Percentiles rank a stretch among this genome's conserved stretches.
These are phyloP conservation scores for Atkinsonella hypoxylon DNA, from an alignment of 2,329 filamentous ascomycete genomes.

Conservation along the genomic window DNA sequence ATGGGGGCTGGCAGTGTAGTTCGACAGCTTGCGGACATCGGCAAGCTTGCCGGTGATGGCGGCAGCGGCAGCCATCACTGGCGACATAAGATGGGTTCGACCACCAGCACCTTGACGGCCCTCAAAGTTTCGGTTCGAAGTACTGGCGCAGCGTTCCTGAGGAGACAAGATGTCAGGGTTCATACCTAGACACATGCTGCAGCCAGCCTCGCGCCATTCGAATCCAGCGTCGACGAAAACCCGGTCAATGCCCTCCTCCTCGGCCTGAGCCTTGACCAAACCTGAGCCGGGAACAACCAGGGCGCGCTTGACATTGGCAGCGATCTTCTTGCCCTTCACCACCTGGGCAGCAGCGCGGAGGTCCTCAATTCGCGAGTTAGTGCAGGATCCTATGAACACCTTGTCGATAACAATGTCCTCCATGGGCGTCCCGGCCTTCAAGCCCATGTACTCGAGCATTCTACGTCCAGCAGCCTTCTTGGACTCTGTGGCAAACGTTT, in stretches of 20 bases:
- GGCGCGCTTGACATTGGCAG: conserved; percentile 79
- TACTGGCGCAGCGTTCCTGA: conserved; percentile 85
- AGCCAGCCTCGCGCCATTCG: conserved; percentile 96
- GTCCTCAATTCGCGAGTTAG: conserved; percentile 94
- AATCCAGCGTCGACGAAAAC: conserved; percentile 88
- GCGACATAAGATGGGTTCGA: conserved; percentile 91
- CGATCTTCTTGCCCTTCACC: conserved; percentile 78
- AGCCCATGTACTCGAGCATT: conserved; percentile 92
- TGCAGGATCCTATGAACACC: conserved; percentile 96
- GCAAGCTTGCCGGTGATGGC: conserved; percentile 83
- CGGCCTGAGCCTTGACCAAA: conserved; percentile 83
- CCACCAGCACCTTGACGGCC: conserved; percentile 87
- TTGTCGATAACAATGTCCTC: conserved; percentile 90
- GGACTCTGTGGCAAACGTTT: conserved; percentile 66
- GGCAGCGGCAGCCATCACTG: conserved; percentile 88
- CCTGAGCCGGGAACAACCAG: conserved; percentile 96
- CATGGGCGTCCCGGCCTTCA: conserved; percentile 76
- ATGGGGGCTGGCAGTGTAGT: conserved; percentile 46
- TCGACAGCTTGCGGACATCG: conserved; percentile 72
- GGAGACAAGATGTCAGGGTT: conserved; percentile 95
- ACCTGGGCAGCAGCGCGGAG: conserved; percentile 76
- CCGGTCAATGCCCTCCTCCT: conserved; percentile 84
- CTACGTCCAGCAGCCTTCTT: conserved; percentile 72
- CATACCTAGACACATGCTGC: conserved; percentile 99
- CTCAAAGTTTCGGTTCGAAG: conserved; percentile 95